phyloP scores from a whole-genome alignment of 164 flowering plant species.

The Vitis labrusca region DNA sequence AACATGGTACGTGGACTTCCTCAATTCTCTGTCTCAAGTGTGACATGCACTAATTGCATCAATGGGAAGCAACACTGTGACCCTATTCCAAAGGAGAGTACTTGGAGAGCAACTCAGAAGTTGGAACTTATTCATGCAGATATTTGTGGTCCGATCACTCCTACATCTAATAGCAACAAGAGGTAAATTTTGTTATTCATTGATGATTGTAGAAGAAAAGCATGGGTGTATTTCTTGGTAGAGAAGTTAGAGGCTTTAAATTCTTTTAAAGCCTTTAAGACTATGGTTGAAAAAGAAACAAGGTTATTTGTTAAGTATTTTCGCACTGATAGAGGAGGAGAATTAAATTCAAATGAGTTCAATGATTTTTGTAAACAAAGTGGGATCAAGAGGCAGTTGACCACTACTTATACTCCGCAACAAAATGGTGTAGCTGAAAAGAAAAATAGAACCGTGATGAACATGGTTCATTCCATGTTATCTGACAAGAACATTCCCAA shows the following conservation, averaged over 20 bases:
- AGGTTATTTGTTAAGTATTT: slow-evolving; percentile 4
- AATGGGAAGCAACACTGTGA: slow-evolving; percentile 1
- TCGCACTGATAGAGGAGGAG: not conserved
- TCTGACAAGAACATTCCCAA: too few relatives aligned
- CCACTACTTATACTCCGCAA: too few relatives aligned
- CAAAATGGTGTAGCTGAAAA: too few relatives aligned
- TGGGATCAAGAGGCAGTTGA: too few relatives aligned
- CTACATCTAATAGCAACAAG: slow-evolving; percentile 13
- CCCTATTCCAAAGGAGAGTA: slow-evolving; percentile 12
- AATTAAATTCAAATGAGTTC: not conserved
- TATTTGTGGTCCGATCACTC: slow-evolving; percentile 3
- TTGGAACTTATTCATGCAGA: slow-evolving; percentile 12
- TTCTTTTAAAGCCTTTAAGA: too few relatives aligned
- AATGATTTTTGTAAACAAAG: slow-evolving; percentile 8
- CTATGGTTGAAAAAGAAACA: slow-evolving; percentile 1
- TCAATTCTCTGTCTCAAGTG: too few relatives aligned
- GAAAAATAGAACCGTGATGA: too few relatives aligned
- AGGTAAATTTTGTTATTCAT: slow-evolving; percentile 14
- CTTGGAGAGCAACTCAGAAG: slow-evolving; percentile 18
- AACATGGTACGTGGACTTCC: slow-evolving; percentile 11
- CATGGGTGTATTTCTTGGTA: slow-evolving; percentile 6
- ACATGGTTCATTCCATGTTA: too few relatives aligned
- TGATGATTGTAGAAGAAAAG: slow-evolving; percentile 13
- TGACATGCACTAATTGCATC: too few relatives aligned
- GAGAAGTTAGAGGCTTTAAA: too few relatives aligned